Conservation (phyloP, 176 grass and related monocot species). For the Ampelocalamus luodianensis region DNA sequence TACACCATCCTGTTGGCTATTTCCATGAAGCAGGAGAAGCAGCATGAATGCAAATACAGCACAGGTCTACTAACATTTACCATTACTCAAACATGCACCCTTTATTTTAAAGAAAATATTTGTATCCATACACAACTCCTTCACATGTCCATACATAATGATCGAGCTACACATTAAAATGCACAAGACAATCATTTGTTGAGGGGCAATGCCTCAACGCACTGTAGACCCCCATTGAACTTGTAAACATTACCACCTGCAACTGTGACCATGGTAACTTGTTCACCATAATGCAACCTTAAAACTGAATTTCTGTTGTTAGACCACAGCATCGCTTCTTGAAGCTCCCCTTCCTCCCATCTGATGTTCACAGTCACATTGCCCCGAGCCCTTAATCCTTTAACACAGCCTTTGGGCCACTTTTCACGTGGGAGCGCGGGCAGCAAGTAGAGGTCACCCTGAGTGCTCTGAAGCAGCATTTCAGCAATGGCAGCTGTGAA, state of each 20-base stretch:
- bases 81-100: not conserved
- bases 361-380: constrained; percentile 55
- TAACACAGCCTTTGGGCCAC: constrained; percentile 65
- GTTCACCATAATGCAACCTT: constrained; percentile 53
- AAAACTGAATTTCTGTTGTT: constrained; percentile 26
- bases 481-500: constrained; percentile 73
- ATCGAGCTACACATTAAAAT: not conserved
- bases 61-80: not conserved
- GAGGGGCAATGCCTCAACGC: constrained; percentile 47
- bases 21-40: not conserved
- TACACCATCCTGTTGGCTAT: not conserved
- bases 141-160: not conserved
- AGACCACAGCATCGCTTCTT: constrained; percentile 63
- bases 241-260: constrained; percentile 53
- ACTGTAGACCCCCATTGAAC: constrained; percentile 60
- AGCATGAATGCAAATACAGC: not conserved
- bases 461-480: constrained; percentile 80
- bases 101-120: not conserved
- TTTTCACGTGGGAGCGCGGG: constrained; percentile 65
- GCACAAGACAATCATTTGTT: constrained; percentile 6
- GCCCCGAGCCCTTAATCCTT: constrained; percentile 66
- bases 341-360: constrained; percentile 72
- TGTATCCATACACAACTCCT: not conserved
- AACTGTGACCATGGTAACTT: constrained; percentile 35
- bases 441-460: constrained; percentile 61